A percentile compares a stretch with the other conserved stretches of the same genome.
phyloP scores from a whole-genome alignment of 352 stramenopile genomes.

The Globisporangium rhizosaccharum region DNA sequence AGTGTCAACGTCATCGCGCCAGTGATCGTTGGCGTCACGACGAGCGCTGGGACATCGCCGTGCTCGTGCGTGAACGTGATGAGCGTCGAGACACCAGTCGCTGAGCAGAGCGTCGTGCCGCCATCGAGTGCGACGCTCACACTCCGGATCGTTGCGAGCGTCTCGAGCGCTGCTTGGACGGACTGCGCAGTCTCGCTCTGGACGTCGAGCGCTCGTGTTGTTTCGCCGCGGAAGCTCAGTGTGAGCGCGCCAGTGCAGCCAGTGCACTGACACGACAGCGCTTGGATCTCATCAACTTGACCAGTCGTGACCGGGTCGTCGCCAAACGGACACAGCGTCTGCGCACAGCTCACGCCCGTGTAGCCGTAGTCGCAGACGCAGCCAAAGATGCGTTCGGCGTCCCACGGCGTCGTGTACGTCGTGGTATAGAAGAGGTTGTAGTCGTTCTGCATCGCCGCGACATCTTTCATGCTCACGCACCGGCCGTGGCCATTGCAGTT shows the following conservation, averaged over 20 bases:
- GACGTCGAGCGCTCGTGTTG: slow-evolving; percentile 34
- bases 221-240: slow-evolving; percentile 50
- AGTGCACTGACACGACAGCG: slow-evolving; percentile 58
- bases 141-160: slow-evolving; percentile 41
- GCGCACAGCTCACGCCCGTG: slow-evolving; percentile 80
- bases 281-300: slow-evolving; percentile 78
- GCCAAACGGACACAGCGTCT: slow-evolving; percentile 77
- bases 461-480: slow-evolving; percentile 75
- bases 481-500: slow-evolving; percentile 88
- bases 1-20: slow-evolving; percentile 29
- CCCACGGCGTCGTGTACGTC: slow-evolving; percentile 68
- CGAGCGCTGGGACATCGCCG: slow-evolving; percentile 47
- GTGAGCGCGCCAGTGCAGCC: slow-evolving; percentile 60
- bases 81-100: slow-evolving; percentile 43
- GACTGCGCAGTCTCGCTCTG: slow-evolving; percentile 36
- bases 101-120: slow-evolving; percentile 39
- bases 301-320: slow-evolving; percentile 78
- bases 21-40: slow-evolving; percentile 24
- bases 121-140: slow-evolving; percentile 44
- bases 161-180: slow-evolving; percentile 42
- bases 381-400: slow-evolving; percentile 78
- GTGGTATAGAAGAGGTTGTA: slow-evolving; percentile 52
- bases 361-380: slow-evolving; percentile 90
- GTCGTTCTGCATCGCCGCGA: slow-evolving; percentile 47
- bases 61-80: slow-evolving; percentile 72